Evolutionary conservation across 805 yeast species (phyloP), one percentile per base, ranked within the genome.

Genomic region (Komagataella kurtzmanii): DNA sequence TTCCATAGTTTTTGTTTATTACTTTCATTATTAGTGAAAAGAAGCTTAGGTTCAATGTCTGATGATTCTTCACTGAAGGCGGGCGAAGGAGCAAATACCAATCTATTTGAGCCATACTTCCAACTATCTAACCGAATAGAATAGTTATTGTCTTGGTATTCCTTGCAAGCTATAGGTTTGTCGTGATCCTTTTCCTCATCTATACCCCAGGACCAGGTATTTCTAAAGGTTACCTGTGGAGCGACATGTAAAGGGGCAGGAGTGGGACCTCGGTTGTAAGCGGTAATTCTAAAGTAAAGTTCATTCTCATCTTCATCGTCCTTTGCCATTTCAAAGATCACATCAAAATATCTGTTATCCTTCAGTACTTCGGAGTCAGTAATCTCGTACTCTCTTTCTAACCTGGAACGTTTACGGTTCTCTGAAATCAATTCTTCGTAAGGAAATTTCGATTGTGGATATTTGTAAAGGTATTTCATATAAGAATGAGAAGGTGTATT

Each of bases 401-500:
- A 58, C 54, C 89, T 80, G 24, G 81, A 68, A 54, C 95, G 73
- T 58, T 77, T 73, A 10, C 76, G 80, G 59, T 85, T 87, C 59
- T 80, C 85, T 49, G 74, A 76, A 44, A 83, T 76, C 61, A 89
- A 70, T 59, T 88, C 74, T 61, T 85, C 74, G 66, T 89, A 89
- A 0, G 97, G 97, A 66, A 78, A 89, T 67, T 80, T 79, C 44
- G 72, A 70, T 57, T 88, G 95, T n/a, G 97, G 96, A 63, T 89
- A 89, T 71, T 90, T 90, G 76, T 89, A 89, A 53, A 88, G 73
- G 59, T 83, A 88, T 71, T 90, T 89, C 85, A 88, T 85, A 68
- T 88, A 89, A 43, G 95, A 83, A 68, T 89, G 97, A 5, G 96
- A 77, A 6, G 97, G 97, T 10, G 95, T 86, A 67, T 88, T 89